Evolutionary conservation across 768 basidiomycete species (phyloP), one percentile per base, ranked within the genome.

Genomic region (Strobilomyces confusus): DNA sequence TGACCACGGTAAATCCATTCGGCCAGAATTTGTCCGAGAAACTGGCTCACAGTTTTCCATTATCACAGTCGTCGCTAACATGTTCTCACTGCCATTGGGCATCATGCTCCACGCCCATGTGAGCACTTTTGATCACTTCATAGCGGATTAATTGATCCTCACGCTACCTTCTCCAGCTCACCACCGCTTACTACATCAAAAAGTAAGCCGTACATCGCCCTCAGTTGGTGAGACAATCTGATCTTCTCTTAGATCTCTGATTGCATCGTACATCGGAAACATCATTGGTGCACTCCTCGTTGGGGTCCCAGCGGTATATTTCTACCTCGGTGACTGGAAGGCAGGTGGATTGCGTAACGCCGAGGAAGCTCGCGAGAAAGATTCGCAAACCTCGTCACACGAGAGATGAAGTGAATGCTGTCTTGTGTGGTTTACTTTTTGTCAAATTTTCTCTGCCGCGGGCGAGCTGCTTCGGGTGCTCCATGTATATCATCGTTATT

Each of bases 21-120:
- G 9, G n/a, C 26, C 19, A 26, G 19, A 14, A 25, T 41, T 41
- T 38, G 38, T 33, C 8, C 13, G 19, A 19, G 19, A 22, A 8
- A 5, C 9, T n/a, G 9, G 45, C 32, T 55, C 41, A 49, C 45
- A 17, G 30, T 47, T 32, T 32, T 32, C 30, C 42, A 15, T 47
- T 29, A 30, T 33, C 42, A 15, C 43, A 85, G 84, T 86, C 11
- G 71, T 86, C 25, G 87, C 87, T 19, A 89, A 89, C 63, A 88
- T 89, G 87, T 88, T 83, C 65, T 86, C 81, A 4, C 69, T 89
- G 9, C 84, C 85, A 0, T 65, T 88, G 34, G 77, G 84, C 9
- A 87, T 89, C 32, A 82, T 88, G 78, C 82, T 87, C 60, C 78
- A 82, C 22, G 82, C 84, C 25, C 68, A 80, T 47, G 86, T 86